Evolutionary conservation across 345 rosid genomes (phyloP), one percentile per base, ranked within the genome.

Genomic region (Tarenaya hassleriana): DNA sequence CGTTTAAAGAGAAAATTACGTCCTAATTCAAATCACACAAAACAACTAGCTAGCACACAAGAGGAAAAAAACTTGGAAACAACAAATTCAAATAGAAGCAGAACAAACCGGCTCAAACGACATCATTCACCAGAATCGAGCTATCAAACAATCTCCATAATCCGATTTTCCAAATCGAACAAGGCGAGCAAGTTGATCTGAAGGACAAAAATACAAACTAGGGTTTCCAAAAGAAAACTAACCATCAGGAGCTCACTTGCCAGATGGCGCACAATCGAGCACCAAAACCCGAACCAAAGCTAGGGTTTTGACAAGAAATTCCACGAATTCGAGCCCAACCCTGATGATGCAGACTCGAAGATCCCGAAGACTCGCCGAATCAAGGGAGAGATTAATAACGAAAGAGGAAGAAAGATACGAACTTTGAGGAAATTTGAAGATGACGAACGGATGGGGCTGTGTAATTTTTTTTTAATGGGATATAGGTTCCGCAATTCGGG

Each of bases 261-360:
- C 12, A 55, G 55, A 55, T 10, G 60, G 46, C 49, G 55, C 55
- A 62, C 14, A 62, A 62, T 47, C 54, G 41, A 53, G 41, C 44
- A 45, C 27, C n/a, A 57, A 51, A 34, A 17, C 53, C 13, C 12
- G 45, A 50, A 52, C 11, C 34, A 49, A 69, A 75, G 51, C 71
- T 75, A 86, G 88, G 91, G 84, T 77, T 83, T 75, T 63, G 68
- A 67, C 67, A 67, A 67, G 55, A 67, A 69, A 68, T 63, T 41
- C 20, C 4, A 14, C 39, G 34, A 53, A 52, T 61, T 62, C 12
- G 52, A 60, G 35, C 57, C 41, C 50, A 34, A 18, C 34, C 48
- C 48, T 37, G 60, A 47, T 12, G 50, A 49, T 10, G 34, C 0
- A 50, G 65, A 10, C 47, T 15, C 54, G 6, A 46, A 41, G 43